Conservation (phyloP, 371 early-diverging fungal species). For the Parasitella parasitica region DNA sequence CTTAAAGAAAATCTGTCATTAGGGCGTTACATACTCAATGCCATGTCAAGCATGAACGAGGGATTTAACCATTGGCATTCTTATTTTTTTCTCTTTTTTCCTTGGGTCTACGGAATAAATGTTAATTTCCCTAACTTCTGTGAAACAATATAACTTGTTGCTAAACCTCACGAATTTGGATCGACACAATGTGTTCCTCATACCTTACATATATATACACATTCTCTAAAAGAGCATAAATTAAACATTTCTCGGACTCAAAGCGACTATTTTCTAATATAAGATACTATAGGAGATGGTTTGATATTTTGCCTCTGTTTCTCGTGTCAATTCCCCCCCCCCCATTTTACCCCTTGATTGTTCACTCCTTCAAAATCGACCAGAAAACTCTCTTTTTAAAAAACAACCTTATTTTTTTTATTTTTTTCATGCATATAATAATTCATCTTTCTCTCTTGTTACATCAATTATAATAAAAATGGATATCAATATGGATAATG, state of each 20-base stretch:
- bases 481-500: slow-evolving; percentile 17
- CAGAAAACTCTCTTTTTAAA: background rate
- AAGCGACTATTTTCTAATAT: slow-evolving; percentile 1
- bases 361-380: background rate
- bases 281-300: background rate
- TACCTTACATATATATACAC: background rate
- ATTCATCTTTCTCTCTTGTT: background rate
- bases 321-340: background rate
- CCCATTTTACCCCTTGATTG: background rate
- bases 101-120: background rate
- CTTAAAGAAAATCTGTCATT: background rate
- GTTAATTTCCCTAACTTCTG: background rate
- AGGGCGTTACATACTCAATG: background rate
- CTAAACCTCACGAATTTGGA: background rate
- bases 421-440: slow-evolving; percentile 1
- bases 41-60: too few species aligned
- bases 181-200: background rate
- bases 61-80: background rate
- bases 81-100: too few species aligned
- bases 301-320: background rate
- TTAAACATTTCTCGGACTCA: slow-evolving; percentile 21
- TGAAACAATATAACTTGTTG: background rate
- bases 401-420: background rate
- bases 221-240: slow-evolving; percentile 24
- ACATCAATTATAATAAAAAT: background rate